Evolutionary conservation across 2,329 filamentous ascomycete species (phyloP).

Genomic region (Penicillium sp.): DNA sequence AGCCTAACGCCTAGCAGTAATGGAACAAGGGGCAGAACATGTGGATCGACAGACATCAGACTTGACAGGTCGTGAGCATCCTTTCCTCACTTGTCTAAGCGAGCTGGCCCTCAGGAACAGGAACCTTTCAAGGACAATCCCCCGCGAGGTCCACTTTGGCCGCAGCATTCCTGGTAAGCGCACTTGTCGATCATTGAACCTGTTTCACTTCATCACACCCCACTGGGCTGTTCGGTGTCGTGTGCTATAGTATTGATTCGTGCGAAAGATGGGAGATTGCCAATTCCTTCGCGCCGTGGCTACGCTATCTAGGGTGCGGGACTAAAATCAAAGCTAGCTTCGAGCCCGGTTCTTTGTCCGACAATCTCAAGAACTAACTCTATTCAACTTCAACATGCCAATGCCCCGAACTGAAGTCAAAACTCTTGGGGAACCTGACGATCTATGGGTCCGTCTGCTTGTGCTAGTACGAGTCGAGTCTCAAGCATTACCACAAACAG

Average conservation of each 20-base stretch:
- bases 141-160: constrained; percentile 6
- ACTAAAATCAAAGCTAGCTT: not conserved
- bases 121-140: constrained; percentile 17
- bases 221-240: not conserved
- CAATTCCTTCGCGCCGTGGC: not conserved
- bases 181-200: not conserved
- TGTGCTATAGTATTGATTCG: not conserved
- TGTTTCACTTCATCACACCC: constrained; percentile 2
- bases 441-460: not conserved
- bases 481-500: not conserved
- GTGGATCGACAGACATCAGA: not conserved
- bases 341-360: not conserved
- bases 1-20: not conserved
- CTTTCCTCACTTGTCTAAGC: constrained; percentile 22
- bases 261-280: not conserved
- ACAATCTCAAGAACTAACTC: not conserved
- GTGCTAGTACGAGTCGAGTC: not conserved
- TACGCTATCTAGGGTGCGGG: not conserved
- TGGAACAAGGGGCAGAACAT: not conserved
- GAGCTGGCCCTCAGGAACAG: constrained; percentile 10
- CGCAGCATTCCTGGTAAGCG: not conserved
- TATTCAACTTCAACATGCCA: not conserved
- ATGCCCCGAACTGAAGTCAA: not conserved
- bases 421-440: not conserved
- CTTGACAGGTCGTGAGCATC: constrained; percentile 15